Base-by-base conservation (phyloP, 768 basidiomycete species). In the Hericium alpestre region DNA sequence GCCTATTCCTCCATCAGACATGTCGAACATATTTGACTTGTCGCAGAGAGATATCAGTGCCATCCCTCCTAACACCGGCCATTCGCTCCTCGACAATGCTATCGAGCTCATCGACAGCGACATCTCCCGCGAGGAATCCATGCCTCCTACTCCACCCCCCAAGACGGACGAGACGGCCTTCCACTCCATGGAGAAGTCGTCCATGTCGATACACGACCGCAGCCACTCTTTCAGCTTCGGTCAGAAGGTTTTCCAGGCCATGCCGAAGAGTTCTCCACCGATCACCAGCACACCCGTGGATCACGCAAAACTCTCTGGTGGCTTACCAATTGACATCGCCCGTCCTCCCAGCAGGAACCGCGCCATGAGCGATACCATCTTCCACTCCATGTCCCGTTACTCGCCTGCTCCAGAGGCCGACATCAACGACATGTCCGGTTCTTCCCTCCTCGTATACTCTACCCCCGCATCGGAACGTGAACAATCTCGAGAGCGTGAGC, bases 181-280 rank as follows among this genome's bases (percentile, higher is more conserved):
- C 25, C 58, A 53, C 38, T 59, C 64, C n/a, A 41, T 54, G 54
- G 62, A 63, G 8, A 69, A 69, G 18, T 60, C 76, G 1, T 67
- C 71, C 18, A 56, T 69, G 1, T 67, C 71, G 16, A 56, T 69
- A 5, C 64, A 61, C 53, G 81, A 83, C 55, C 80, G 82, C 37
- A 83, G 81, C 60, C 77, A 83, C n/a, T 85, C 84, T 1, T 85
- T 84, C 67, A 83, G 81, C 64, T 77, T 82, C 54, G 83, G 82
- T 2, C 81, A 84, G 64, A 79, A 81, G 1, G 70, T 82, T 12
- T 85, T 85, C 67, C 80, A 76, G 60, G 81, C 83, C 2, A 60
- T 62, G 4, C 71, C 79, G 61, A 69, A 65, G 38, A 55, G 25
- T 50, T 46, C 43, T 38, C 50, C 18, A 57, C 56, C 13, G 60